A percentile compares a stretch with the other conserved stretches of the same genome.
These are phyloP conservation scores for Acacia pycnantha DNA, from an alignment of 331 rosid species.

Conservation along the genomic window DNA sequence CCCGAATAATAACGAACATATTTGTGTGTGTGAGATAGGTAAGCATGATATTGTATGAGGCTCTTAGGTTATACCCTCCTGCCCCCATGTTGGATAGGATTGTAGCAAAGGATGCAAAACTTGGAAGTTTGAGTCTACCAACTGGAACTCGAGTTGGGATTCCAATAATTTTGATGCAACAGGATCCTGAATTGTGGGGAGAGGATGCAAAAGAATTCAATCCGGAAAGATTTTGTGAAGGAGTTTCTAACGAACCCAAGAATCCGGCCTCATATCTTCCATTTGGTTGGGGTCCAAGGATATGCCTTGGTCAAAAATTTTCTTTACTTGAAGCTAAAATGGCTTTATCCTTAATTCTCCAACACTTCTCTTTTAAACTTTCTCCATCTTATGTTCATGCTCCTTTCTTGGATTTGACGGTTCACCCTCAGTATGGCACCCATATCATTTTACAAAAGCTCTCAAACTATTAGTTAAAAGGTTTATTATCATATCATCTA, in stretches of 20 bases:
- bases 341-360: conserved; percentile 31
- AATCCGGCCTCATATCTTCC: conserved; percentile 26
- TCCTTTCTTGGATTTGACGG: neutral
- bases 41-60: conserved; percentile 35
- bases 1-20: neutral
- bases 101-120: conserved; percentile 6
- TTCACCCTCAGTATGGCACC: neutral
- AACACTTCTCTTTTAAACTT: conserved; percentile 23
- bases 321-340: conserved; percentile 44
- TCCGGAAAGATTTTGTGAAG: conserved; percentile 47
- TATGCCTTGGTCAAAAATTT: conserved; percentile 47
- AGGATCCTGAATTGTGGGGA: conserved; percentile 45
- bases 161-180: conserved; percentile 33
- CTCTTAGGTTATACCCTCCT: conserved; percentile 35
- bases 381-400: conserved; percentile 20
- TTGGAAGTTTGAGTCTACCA: conserved; percentile 11
- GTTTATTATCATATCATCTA: neutral
- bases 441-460: neutral
- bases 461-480: neutral
- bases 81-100: neutral
- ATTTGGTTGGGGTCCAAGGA: conserved; percentile 50
- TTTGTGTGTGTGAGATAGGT: conserved; percentile 1
- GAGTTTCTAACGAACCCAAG: conserved; percentile 44
- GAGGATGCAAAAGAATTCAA: conserved; percentile 51
- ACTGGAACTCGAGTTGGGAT: neutral